Percentiles rank a stretch among this genome's conserved stretches.
These are phyloP conservation scores for Bondarzewia mesenterica DNA, from an alignment of 1,284 basidiomycete genomes.

Conservation along the genomic window DNA sequence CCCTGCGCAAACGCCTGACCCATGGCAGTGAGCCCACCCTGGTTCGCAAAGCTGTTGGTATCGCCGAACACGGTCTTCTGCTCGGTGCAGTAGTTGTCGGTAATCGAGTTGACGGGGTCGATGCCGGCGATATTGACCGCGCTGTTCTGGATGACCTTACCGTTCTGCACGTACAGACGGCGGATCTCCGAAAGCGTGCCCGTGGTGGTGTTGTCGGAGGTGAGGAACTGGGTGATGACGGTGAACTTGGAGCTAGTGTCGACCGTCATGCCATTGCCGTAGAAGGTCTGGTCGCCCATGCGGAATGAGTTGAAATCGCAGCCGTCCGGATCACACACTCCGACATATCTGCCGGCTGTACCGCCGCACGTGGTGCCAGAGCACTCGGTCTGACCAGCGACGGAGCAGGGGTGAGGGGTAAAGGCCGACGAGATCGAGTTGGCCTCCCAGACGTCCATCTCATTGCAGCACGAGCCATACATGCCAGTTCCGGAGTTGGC, in stretches of 20 bases:
- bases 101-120: conserved; percentile 27
- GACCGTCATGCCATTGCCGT: conserved; percentile 35
- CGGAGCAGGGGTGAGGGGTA: conserved; percentile 40
- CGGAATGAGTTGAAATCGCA: conserved; percentile 53
- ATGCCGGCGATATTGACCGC: conserved; percentile 34
- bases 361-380: conserved; percentile 30
- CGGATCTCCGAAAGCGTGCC: conserved; percentile 42
- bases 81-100: conserved; percentile 28
- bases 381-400: conserved; percentile 32
- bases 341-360: conserved; percentile 29
- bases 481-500: conserved; percentile 36
- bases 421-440: conserved; percentile 39
- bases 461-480: conserved; percentile 42
- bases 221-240: conserved; percentile 42
- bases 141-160: conserved; percentile 42
- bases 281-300: conserved; percentile 40
- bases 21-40: conserved; percentile 33
- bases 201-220: conserved; percentile 33
- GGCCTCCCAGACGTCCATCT: conserved; percentile 54
- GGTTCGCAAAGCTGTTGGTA: conserved; percentile 24
- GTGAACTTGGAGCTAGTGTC: conserved; percentile 39
- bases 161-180: conserved; percentile 45
- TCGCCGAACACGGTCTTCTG: conserved; percentile 32
- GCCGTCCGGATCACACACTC: conserved; percentile 42
- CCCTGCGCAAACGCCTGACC: conserved; percentile 35